Conservation (phyloP, 2,329 filamentous ascomycete species). For the Penicillium thymicola region DNA sequence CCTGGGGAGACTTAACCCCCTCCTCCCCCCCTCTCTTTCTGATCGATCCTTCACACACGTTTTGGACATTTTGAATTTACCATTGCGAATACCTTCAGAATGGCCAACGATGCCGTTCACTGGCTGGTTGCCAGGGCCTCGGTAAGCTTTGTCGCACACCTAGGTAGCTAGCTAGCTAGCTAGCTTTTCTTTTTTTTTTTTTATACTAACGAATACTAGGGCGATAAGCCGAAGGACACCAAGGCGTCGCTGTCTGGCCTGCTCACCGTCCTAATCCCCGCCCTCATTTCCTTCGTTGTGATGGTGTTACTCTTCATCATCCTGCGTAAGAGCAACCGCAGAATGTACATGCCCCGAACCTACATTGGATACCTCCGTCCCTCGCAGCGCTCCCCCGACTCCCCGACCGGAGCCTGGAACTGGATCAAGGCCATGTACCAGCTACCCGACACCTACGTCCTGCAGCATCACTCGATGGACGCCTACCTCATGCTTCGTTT, state of each 20-base stretch:
- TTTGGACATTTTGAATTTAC: neutral
- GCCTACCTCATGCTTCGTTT: conserved; percentile 89
- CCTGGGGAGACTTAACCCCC: neutral
- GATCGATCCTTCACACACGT: conserved; percentile 3
- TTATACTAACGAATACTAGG: conserved; percentile 5
- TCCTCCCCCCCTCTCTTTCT: neutral
- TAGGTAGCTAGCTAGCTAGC: neutral
- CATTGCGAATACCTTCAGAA: conserved; percentile 4
- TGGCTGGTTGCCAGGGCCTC: conserved; percentile 15
- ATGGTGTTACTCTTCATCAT: conserved; percentile 52
- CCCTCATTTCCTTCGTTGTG: conserved; percentile 43
- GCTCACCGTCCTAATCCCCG: conserved; percentile 49
- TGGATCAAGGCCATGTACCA: conserved; percentile 68
- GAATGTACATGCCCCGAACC: conserved; percentile 55
- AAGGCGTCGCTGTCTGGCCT: conserved; percentile 46
- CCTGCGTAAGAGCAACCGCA: conserved; percentile 47
- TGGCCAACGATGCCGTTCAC: conserved; percentile 18
- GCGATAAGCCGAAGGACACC: conserved; percentile 12
- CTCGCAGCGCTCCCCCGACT: conserved; percentile 55
- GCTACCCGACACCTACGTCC: conserved; percentile 69
- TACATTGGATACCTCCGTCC: conserved; percentile 53
- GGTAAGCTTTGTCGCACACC: neutral
- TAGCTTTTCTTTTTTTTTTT: too few species aligned
- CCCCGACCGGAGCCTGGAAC: conserved; percentile 61
- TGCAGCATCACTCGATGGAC: conserved; percentile 90